Conservation (phyloP, 495 filamentous ascomycete species). For the Mycothermus thermophilus region DNA sequence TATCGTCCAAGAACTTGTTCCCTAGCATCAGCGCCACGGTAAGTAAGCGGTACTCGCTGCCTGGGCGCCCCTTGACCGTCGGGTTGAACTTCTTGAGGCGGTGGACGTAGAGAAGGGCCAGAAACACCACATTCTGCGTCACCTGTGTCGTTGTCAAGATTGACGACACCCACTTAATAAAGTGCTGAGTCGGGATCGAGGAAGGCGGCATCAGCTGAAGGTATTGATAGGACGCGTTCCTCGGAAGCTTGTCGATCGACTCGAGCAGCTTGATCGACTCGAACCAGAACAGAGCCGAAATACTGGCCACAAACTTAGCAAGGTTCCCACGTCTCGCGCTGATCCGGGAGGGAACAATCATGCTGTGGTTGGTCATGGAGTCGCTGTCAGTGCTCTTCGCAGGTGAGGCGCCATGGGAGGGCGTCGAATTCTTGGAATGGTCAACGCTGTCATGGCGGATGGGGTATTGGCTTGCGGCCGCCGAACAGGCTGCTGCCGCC, state of each 20-base stretch:
- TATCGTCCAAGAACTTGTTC: slow-evolving; percentile 98
- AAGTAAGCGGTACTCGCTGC: slow-evolving; percentile 89
- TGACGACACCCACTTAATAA: slow-evolving; percentile 85
- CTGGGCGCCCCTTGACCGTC: slow-evolving; percentile 71
- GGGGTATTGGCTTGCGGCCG: slow-evolving; percentile 9
- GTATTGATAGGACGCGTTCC: too few species aligned
- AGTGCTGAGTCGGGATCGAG: slow-evolving; percentile 52
- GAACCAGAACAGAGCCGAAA: slow-evolving; percentile 98
- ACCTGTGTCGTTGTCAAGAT: slow-evolving; percentile 92
- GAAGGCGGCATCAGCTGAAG: slow-evolving; percentile 25
- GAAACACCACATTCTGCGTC: slow-evolving; percentile 84
- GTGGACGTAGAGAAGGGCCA: slow-evolving; percentile 88
- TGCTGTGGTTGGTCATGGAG: slow-evolving; percentile 43
- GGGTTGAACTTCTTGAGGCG: slow-evolving; percentile 83
- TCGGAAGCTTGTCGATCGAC: slow-evolving; percentile 59
- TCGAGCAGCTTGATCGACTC: slow-evolving; percentile 68
- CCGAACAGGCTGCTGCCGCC: neutral
- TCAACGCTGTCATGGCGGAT: slow-evolving; percentile 11
- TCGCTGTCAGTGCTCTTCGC: slow-evolving; percentile 21
- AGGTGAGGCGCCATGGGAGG: slow-evolving; percentile 16
- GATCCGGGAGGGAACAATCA: slow-evolving; percentile 61
- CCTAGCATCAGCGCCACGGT: slow-evolving; percentile 96
- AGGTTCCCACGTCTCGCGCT: slow-evolving; percentile 58
- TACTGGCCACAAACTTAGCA: slow-evolving; percentile 76
- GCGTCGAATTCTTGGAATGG: slow-evolving; percentile 22